These are phyloP conservation scores for Dissophora ornata DNA, from an alignment of 192 early-diverging fungal genomes.

Conservation along the genomic window DNA sequence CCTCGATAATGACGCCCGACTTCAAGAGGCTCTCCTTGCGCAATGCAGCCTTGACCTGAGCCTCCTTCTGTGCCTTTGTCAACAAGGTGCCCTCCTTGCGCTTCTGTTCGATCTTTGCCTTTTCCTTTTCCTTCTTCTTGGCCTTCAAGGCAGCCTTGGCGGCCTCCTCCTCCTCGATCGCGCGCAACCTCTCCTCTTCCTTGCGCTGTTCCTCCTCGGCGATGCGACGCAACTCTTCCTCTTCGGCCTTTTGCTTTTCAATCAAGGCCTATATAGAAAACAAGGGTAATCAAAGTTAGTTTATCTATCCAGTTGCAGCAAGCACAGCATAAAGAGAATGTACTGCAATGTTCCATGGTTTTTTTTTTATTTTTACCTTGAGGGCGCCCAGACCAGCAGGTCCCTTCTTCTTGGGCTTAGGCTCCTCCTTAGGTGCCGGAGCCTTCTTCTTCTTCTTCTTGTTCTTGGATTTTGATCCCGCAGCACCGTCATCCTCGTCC, in stretches of 20 bases:
- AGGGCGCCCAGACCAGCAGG: constrained; percentile 65
- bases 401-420: constrained; percentile 70
- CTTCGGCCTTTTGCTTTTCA: constrained; percentile 77
- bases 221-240: constrained; percentile 78
- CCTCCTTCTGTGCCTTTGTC: constrained; percentile 93
- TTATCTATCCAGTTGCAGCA: no score
- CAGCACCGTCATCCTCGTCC: constrained; percentile 54
- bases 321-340: no score
- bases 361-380: no score
- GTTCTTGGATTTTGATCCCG: constrained; percentile 63
- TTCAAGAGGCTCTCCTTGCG: constrained; percentile 82
- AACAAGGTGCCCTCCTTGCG: constrained; percentile 92
- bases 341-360: no score
- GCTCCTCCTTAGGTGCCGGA: constrained; percentile 61
- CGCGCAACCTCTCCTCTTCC: constrained; percentile 78
- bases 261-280: constrained; percentile 66
- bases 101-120: constrained; percentile 89
- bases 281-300: no score
- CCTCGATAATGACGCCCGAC: constrained; percentile 83
- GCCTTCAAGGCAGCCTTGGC: constrained; percentile 79
- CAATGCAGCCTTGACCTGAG: constrained; percentile 74
- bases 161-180: constrained; percentile 82
- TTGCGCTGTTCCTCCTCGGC: constrained; percentile 76
- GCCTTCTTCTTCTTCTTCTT: constrained; percentile 69
- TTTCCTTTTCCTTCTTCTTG: constrained; percentile 88